Conservation (phyloP, 2,329 filamentous ascomycete species). For the Hortaea sp. region DNA sequence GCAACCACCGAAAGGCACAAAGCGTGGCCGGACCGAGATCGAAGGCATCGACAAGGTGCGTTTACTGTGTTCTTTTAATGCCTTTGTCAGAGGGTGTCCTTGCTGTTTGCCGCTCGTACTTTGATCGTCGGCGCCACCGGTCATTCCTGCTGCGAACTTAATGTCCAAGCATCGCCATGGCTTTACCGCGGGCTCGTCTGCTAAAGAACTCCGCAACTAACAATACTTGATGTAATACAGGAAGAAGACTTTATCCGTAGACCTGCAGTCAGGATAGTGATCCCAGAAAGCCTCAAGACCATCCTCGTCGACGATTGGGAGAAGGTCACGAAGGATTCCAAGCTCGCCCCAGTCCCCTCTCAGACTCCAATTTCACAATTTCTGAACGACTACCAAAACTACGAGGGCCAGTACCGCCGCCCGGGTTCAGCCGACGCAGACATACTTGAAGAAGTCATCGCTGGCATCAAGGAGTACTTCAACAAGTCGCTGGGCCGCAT, state of each 20-base stretch:
- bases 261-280: constrained; percentile 73
- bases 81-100: not conserved
- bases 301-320: constrained; percentile 98
- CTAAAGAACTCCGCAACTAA: not conserved
- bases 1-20: constrained; percentile 52
- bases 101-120: no score
- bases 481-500: constrained; percentile 81
- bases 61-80: constrained; percentile 3
- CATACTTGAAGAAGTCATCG: constrained; percentile 79
- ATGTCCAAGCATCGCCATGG: not conserved
- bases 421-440: constrained; percentile 63
- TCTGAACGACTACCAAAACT: constrained; percentile 74
- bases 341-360: constrained; percentile 77
- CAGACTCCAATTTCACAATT: constrained; percentile 65
- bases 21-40: constrained; percentile 63
- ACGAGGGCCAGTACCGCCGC: constrained; percentile 57
- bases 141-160: no score
- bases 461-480: constrained; percentile 86
- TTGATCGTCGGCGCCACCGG: no score
- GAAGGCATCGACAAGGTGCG: constrained; percentile 65
- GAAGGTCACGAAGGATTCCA: constrained; percentile 90
- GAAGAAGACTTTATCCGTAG: constrained; percentile 79
- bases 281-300: constrained; percentile 84
- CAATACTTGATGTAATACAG: constrained; percentile 38
- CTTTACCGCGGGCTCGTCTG: not conserved